These are phyloP conservation scores for Chalciporus pseudorubinellus DNA, from an alignment of 768 basidiomycete species.

Conservation along the genomic window DNA sequence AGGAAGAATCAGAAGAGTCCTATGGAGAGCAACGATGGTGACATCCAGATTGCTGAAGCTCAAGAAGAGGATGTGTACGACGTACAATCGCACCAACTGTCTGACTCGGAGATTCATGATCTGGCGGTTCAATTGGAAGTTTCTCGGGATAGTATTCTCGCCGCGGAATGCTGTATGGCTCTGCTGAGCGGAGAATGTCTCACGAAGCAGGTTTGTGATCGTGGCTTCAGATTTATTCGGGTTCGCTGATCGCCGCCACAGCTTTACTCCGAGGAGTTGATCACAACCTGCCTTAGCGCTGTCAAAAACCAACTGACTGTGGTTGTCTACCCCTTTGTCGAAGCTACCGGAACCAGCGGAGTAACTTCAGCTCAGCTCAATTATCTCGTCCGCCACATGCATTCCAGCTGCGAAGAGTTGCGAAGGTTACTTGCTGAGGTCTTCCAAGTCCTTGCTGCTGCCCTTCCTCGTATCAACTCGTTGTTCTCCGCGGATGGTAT, in stretches of 20 bases:
- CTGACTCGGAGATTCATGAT: constrained; percentile 50
- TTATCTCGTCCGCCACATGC: constrained; percentile 46
- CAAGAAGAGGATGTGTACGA: constrained; percentile 9
- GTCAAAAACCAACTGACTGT: constrained; percentile 80
- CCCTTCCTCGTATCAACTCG: constrained; percentile 70
- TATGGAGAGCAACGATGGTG: not conserved
- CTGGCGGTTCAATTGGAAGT: constrained; percentile 53
- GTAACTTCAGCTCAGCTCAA: constrained; percentile 49
- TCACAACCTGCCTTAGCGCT: constrained; percentile 70
- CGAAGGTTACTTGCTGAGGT: constrained; percentile 60
- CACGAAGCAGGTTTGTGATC: constrained; percentile 72
- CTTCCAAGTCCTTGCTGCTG: constrained; percentile 68
- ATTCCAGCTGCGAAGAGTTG: constrained; percentile 32
- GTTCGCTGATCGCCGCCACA: constrained; percentile 28
- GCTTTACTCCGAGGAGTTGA: constrained; percentile 94
- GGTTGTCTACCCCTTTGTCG: constrained; percentile 84
- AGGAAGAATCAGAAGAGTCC: constrained; percentile 47
- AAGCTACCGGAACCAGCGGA: constrained; percentile 50
- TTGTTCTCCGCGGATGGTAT: constrained; percentile 71
- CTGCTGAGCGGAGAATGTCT: constrained; percentile 76
- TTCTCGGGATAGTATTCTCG: constrained; percentile 71
- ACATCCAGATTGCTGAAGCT: not conserved
- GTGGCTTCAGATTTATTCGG: not conserved
- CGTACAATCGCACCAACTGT: constrained; percentile 27
- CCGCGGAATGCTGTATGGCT: constrained; percentile 81